Conservation (phyloP, 2,329 filamentous ascomycete genomes). For the Alternaria arborescens region DNA sequence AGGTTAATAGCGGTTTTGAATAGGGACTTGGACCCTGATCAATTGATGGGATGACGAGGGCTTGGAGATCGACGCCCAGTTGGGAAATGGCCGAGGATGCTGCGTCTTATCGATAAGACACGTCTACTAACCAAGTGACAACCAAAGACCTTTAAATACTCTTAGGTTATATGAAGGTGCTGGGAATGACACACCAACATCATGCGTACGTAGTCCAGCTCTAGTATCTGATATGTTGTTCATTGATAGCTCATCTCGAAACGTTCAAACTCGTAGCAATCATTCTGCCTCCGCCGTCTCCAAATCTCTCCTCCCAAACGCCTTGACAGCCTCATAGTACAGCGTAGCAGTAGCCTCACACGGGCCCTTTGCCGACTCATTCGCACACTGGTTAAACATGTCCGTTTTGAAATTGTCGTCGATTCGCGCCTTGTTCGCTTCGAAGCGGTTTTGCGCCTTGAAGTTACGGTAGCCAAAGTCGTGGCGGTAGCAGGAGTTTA, state of each 20-base stretch:
- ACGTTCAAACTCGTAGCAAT: background rate
- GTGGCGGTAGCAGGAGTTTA: constrained; percentile 56
- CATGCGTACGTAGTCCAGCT: background rate
- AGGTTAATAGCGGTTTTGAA: constrained; percentile 2
- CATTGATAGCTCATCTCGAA: background rate
- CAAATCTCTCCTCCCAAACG: background rate
- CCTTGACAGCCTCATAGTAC: constrained; percentile 45
- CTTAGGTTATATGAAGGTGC: too few relatives aligned
- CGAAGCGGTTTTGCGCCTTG: constrained; percentile 59
- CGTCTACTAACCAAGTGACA: background rate
- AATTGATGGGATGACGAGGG: constrained; percentile 1
- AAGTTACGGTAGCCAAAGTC: constrained; percentile 66
- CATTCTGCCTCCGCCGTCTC: background rate
- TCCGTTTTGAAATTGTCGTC: constrained; percentile 60
- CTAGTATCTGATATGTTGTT: background rate
- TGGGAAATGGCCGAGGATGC: constrained; percentile 1
- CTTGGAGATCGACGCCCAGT: constrained; percentile 4
- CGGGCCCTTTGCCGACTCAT: constrained; percentile 16
- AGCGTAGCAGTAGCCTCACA: constrained; percentile 41
- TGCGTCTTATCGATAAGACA: constrained; percentile 18
- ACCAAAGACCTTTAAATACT: too few relatives aligned
- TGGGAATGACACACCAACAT: background rate
- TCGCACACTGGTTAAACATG: constrained; percentile 45
- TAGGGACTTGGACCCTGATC: constrained; percentile 5
- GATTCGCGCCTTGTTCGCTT: constrained; percentile 44